Evolutionary conservation across 768 basidiomycete species (phyloP), one percentile per base, ranked within the genome.

Genomic region (Nidularia pulvinata): DNA sequence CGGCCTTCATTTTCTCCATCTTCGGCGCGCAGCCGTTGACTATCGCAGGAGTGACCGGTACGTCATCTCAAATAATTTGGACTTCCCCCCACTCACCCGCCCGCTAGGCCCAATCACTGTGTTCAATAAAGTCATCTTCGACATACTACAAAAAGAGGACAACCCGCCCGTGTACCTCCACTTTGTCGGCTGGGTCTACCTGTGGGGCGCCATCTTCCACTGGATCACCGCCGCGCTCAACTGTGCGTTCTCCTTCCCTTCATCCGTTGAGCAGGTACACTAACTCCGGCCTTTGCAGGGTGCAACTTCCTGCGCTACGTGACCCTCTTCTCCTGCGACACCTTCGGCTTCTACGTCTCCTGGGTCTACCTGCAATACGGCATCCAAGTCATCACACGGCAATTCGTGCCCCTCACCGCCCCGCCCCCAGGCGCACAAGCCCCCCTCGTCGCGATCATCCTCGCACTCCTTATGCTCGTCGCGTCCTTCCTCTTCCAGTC

Each of bases 331-430:
- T 88, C 93, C 19, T 95, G 93, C 65, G 93, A 95, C 59, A 93
- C 91, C 0, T 95, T 95, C 60, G 93, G 93, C 1, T 95, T 94
- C 69, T 95, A 94, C 66, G 92, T 95, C 1, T 88, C 90, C 14
- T 93, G 89, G 83, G 91, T 91, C 1, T 93, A 93, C 61, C 78
- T 91, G 5, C 91, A 96, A 70, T 95, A 95, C 57, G 93, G 93
- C 33, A 82, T 93, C 11, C 93, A 95, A 69, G 84, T 93, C 19
- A 73, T 89, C 55, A 89, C 87, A 1, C 80, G 90, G 39, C 90
- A 93, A 61, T 84, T 94, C 48, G 58, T 68, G 50, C 48, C 65
- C 34, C n/a, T n/a, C n/a, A n/a, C n/a, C n/a, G 49, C 55, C 33
- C 57, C 70, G 34, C 62, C 68, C 10, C 61, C 61, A 1, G 73